Percentiles rank a stretch among this genome's conserved stretches.
phyloP scores from a whole-genome alignment of 1,284 basidiomycete genomes.

The Gymnopus androsaceus region DNA sequence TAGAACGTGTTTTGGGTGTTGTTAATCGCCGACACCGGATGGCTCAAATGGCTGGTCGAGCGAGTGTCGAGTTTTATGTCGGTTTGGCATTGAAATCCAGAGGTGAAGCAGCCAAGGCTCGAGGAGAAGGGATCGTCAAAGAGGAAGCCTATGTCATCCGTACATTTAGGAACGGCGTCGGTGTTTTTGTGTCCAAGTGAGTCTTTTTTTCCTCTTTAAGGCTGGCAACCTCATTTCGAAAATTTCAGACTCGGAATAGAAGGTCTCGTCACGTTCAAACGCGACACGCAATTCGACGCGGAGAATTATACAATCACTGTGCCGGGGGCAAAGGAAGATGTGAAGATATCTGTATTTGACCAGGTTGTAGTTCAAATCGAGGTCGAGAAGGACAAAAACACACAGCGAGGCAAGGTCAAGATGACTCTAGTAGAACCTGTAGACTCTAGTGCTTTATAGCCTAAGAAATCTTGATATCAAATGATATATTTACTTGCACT shows the following conservation, averaged over 20 bases:
- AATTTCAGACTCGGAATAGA: slow-evolving; percentile 82
- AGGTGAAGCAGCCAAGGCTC: slow-evolving; percentile 43
- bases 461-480: not conserved
- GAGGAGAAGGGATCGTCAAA: slow-evolving; percentile 44
- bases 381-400: slow-evolving; percentile 94
- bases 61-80: slow-evolving; percentile 97
- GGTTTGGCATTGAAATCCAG: slow-evolving; percentile 86
- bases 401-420: slow-evolving; percentile 89
- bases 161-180: slow-evolving; percentile 92
- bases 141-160: slow-evolving; percentile 97
- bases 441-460: slow-evolving; percentile 46
- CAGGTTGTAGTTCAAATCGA: slow-evolving; percentile 88
- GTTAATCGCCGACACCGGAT: slow-evolving; percentile 93
- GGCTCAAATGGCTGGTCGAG: slow-evolving; percentile 96
- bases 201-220: slow-evolving; percentile 31
- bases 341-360: slow-evolving; percentile 86
- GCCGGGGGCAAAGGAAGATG: slow-evolving; percentile 47
- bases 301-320: slow-evolving; percentile 88
- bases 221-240: not conserved
- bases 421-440: slow-evolving; percentile 83
- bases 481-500: too few relatives aligned
- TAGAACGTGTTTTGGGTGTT: slow-evolving; percentile 85
- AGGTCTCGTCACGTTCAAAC: slow-evolving; percentile 91
- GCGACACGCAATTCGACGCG: slow-evolving; percentile 83
- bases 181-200: slow-evolving; percentile 93